A percentile compares a stretch with the other conserved stretches of the same genome.
phyloP scores from a whole-genome alignment of 2,329 filamentous ascomycete genomes.

The Xylariaceae sp. region DNA sequence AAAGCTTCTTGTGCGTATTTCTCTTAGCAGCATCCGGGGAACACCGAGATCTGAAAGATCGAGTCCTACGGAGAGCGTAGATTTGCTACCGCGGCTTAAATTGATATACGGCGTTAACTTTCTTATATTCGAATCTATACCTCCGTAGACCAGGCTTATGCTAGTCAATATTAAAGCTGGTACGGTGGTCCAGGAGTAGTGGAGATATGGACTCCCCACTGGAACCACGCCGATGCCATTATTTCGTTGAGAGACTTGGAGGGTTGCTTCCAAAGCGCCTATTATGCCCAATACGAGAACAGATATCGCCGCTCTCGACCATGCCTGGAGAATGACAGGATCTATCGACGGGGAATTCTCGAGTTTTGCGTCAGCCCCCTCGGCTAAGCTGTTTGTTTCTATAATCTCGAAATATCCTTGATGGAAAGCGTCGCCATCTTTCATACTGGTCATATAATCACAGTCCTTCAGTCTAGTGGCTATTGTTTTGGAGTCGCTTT shows the following conservation, averaged over 20 bases:
- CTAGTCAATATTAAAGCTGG: background rate
- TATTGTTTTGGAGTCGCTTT: background rate
- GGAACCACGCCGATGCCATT: background rate
- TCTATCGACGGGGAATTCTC: background rate
- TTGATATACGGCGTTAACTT: slow-evolving; percentile 4
- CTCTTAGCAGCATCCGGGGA: no score
- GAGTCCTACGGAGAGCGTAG: no score
- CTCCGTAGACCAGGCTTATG: background rate
- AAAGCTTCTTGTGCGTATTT: no score
- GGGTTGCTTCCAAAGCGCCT: background rate
- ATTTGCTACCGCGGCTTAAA: background rate
- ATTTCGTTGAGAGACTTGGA: background rate
- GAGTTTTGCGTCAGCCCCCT: background rate
- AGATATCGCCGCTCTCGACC: background rate
- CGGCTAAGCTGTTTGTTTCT: background rate
- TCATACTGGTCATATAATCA: background rate
- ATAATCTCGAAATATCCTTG: background rate
- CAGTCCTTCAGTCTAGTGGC: background rate
- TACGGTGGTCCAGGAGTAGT: slow-evolving; percentile 1
- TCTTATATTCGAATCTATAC: background rate
- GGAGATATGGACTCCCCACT: background rate
- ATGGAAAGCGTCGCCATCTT: background rate
- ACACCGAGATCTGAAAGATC: no score
- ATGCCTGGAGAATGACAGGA: background rate
- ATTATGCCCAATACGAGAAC: background rate